These are phyloP conservation scores for Irpex lacteus DNA, from an alignment of 1,284 basidiomycete species.

Conservation along the genomic window DNA sequence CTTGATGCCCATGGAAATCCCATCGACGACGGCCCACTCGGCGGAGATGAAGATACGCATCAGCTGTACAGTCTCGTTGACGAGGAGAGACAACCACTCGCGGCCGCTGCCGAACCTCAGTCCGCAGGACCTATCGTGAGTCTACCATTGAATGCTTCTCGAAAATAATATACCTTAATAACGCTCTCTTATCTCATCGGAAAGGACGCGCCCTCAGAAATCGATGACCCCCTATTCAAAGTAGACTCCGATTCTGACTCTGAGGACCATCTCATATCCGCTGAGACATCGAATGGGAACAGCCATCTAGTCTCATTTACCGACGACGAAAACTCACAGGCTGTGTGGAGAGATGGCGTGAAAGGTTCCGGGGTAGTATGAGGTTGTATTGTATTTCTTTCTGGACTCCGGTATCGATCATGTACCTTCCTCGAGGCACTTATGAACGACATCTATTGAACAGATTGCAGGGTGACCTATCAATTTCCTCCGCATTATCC, in stretches of 20 bases:
- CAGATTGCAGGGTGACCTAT: neutral
- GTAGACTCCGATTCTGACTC: conserved; percentile 13
- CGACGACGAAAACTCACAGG: conserved; percentile 1
- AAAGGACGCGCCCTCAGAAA: conserved; percentile 2
- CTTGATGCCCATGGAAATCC: conserved; percentile 74
- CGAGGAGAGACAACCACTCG: conserved; percentile 17
- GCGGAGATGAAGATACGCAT: conserved; percentile 6
- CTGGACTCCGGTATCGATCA: neutral
- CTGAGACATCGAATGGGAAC: neutral
- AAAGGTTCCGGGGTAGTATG: neutral
- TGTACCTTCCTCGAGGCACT: conserved; percentile 1
- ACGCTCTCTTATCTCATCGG: conserved; percentile 1
- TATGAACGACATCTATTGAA: neutral
- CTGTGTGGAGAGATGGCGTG: neutral
- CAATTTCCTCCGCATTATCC: neutral
- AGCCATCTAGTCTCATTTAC: neutral
- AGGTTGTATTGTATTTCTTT: neutral
- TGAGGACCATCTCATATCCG: conserved; percentile 1
- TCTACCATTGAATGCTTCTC: neutral
- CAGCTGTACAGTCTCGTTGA: conserved; percentile 11
- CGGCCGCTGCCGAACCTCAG: conserved; percentile 8
- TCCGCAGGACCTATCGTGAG: conserved; percentile 2
- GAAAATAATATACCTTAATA: neutral
- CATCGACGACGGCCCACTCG: conserved; percentile 36
- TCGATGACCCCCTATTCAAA: conserved; percentile 9